Base-by-base conservation (phyloP, 306 rosid species). In the Vicia faba region DNA sequence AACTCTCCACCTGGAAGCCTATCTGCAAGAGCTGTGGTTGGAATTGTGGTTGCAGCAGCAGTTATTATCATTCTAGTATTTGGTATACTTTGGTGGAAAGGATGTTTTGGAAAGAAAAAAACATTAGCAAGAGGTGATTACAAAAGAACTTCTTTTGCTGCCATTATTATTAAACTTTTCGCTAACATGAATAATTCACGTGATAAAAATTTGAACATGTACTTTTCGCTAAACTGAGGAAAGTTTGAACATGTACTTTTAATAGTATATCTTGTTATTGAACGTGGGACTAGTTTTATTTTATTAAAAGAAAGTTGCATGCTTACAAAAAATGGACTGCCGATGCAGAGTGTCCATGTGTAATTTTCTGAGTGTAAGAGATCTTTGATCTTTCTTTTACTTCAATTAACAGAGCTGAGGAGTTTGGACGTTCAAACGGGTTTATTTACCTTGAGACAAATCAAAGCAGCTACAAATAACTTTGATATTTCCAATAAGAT, bases 401-500 rank as follows among this genome's bases (percentile, higher is more conserved):
- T 72, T 78, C 64, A 16, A 33, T 25, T 50, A 7, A 18, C 78
- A 83, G 90, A 85, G 45, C 72, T 87, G 5, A 65, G 61, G 36
- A 82, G 81, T 36, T 59, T 85, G 55, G 66, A 83, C 26, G 15
- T 72, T 36, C 80, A 75, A 64, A 86, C 81, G 0, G 73, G 84
- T 29, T 4, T 55, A 33, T 85, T 85, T 69, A 64, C 83, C 18
- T 74, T 85, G 18, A 56, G 83, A 68, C 83, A 84, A 68, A 76
- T 88, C 40, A 82, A 84, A 80, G 78, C 48, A 36, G 91, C 91
- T 35, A 85, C 91, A 46, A 69, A 74, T 28, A 74, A 88, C 78
- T 88, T 88, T 53, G 84, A 81, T 54, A 38, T 15, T 20, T 49
- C 74, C 13, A 83, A 84, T 60, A 88, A 88, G 80, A 82, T 88